Conservation (phyloP, 2,329 filamentous ascomycete genomes). For the Eutypa lata region DNA sequence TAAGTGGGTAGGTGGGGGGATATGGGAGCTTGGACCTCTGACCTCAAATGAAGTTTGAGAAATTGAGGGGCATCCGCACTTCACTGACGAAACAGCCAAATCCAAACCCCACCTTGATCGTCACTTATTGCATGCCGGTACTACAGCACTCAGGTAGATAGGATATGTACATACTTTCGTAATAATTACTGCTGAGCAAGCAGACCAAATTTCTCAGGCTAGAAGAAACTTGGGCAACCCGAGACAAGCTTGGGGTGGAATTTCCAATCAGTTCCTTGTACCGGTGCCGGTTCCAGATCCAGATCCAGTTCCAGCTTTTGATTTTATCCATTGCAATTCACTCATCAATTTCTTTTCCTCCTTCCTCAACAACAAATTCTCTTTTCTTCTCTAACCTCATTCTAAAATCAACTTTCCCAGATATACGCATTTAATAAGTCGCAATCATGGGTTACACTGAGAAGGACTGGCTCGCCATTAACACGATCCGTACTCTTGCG, state of each 20-base stretch:
- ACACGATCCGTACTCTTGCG: conserved; percentile 95
- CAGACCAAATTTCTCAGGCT: too few relatives aligned
- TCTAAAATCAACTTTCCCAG: conserved; percentile 1
- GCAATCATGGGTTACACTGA: conserved; percentile 84
- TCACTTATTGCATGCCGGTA: not conserved
- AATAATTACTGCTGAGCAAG: too few relatives aligned
- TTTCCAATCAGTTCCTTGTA: too few relatives aligned
- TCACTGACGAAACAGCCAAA: not conserved
- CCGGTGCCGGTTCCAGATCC: too few relatives aligned
- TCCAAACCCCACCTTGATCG: not conserved
- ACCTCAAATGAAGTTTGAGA: not conserved
- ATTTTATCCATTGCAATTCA: conserved; percentile 1
- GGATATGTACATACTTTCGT: too few relatives aligned
- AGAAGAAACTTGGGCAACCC: too few relatives aligned
- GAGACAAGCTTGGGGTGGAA: too few relatives aligned
- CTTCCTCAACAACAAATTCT: conserved; percentile 2
- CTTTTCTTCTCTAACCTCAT: not conserved
- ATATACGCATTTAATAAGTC: conserved; percentile 25
- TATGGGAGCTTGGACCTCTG: not conserved
- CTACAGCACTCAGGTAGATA: not conserved
- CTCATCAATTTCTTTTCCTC: conserved; percentile 10
- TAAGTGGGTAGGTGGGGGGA: not conserved
- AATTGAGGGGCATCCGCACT: not conserved
- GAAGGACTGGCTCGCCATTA: conserved; percentile 86
- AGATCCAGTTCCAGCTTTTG: too few relatives aligned